Base-by-base conservation (phyloP, 2,329 filamentous ascomycete species). In the Cordyceps pruinosa region DNA sequence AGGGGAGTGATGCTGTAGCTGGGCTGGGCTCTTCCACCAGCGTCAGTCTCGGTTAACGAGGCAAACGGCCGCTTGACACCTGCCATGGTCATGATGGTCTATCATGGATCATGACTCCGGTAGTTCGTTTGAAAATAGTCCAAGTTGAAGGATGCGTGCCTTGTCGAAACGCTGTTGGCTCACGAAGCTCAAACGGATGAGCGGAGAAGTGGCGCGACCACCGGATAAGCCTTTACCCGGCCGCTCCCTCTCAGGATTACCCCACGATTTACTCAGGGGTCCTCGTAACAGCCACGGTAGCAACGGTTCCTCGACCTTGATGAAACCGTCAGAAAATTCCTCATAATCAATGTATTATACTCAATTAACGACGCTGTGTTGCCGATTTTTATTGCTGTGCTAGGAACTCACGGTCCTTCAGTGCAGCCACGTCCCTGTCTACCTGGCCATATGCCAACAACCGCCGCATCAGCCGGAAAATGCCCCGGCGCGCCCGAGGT, bases 1-100 rank as follows among this genome's bases (percentile, higher is more conserved):
- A 17, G 15, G 25, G 9, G 37, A 7, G 17, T 12, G 6, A 21
- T n/a, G 35, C n/a, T 28, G 23, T 13, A 37, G 17, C 7, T 49
- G 23, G 25, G 32, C 25, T 37, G n/a, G 60, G 54, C 25, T 63
- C 61, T 30, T 35, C 19, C 52, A 12, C 28, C 42, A 9, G 15
- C 52, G n/a, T 67, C 68, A 45, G 68, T 64, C 50, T 66, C 64
- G 56, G 70, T 65, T 64, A 73, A 68, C 48, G 68, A 62, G 57
- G 65, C 62, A n/a, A 73, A 66, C 15, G 70, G 65, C 66, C 74
- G 68, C 65, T 76, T 77, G 56, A 75, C 67, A 55, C 73, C 73
- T 15, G 72, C 70, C 61, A 71, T 70, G 49, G 60, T 63, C 58
- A 64, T 65, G 30, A 58, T 60, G 48, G 61, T 61, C 34, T 59